Evolutionary conservation across 2,329 filamentous ascomycete species (phyloP).

Genomic region (Exserohilum rostratum): DNA sequence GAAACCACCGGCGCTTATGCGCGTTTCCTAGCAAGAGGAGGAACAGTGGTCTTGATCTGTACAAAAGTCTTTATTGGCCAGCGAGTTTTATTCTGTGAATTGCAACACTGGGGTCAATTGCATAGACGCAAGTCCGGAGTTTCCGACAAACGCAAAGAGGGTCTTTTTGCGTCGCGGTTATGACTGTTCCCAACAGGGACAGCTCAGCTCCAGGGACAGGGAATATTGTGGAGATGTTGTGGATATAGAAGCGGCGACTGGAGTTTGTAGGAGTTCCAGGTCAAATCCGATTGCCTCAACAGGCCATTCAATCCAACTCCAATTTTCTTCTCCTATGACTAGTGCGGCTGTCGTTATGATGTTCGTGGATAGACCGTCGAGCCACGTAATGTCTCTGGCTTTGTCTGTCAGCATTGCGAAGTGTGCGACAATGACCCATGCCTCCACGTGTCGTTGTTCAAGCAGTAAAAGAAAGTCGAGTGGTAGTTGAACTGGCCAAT

Average conservation of each 20-base stretch:
- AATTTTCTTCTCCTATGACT: constrained; percentile 29
- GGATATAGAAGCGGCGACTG: background rate
- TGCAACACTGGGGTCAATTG: background rate
- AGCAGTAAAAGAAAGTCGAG: constrained; percentile 26
- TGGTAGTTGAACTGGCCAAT: constrained; percentile 23
- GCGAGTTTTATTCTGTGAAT: background rate
- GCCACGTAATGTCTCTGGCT: constrained; percentile 26
- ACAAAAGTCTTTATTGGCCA: background rate
- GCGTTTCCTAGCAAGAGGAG: background rate
- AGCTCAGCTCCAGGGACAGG: background rate
- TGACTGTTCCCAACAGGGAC: background rate
- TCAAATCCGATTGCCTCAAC: constrained; percentile 23
- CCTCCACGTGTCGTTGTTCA: constrained; percentile 28
- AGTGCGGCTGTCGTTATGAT: constrained; percentile 31
- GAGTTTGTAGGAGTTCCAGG: constrained; percentile 18
- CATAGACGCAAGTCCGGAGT: background rate
- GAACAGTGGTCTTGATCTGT: background rate
- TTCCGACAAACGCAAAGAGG: background rate
- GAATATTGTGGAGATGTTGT: background rate
- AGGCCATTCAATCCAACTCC: constrained; percentile 35
- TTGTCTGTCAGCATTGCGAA: constrained; percentile 28
- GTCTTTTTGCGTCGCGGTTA: background rate
- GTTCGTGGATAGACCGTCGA: constrained; percentile 25
- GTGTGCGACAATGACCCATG: constrained; percentile 39
- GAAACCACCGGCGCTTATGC: background rate